Evolutionary conservation across 306 rosid species (phyloP), one percentile per base, ranked within the genome.

Genomic region (Prinsepia uniflora): DNA sequence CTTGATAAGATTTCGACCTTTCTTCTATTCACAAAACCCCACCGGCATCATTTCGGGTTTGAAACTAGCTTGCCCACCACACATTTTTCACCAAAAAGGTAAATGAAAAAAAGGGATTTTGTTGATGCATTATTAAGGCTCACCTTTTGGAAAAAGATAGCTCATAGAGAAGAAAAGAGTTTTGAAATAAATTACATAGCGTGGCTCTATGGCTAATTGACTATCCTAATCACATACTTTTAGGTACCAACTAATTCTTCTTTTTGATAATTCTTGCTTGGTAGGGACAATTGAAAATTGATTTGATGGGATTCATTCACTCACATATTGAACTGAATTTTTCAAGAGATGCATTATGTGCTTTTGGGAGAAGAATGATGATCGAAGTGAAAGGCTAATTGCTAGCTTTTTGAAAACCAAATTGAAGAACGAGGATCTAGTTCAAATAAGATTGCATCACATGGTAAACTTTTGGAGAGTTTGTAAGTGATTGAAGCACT

Each of bases 31-130:
- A 49, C 48, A 63, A 41, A 62, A 40, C 14, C 24, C 54, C 39
- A 50, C 53, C n/a, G 6, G 18, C 30, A 74, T 65, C 48, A 74
- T 65, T 65, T 74, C 10, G 39, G 15, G 19, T 24, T 74, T 46
- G 78, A 74, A 63, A 65, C 8, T 11, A 60, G 46, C 75, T n/a
- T 30, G 36, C 48, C 67, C 50, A 60, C 58, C 30, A 47, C 14
- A 30, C 36, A 30, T 48, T 72, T 72, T 54, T 34, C 64, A 41
- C 6, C 8, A 34, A 40, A 68, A 10, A 46, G 62, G n/a, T n/a
- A n/a, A n/a, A n/a, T 36, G 36, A 39, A 11, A 4, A 20, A 49
- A 49, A 64, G 18, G 52, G 34, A 46, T 9, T 67, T 30, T 67
- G n/a, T 4, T 24, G 34, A 18, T 17, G 30, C n/a, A n/a, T 41